Conservation (phyloP, 257 asterid genomes). For the Marsdenia floribunda region DNA sequence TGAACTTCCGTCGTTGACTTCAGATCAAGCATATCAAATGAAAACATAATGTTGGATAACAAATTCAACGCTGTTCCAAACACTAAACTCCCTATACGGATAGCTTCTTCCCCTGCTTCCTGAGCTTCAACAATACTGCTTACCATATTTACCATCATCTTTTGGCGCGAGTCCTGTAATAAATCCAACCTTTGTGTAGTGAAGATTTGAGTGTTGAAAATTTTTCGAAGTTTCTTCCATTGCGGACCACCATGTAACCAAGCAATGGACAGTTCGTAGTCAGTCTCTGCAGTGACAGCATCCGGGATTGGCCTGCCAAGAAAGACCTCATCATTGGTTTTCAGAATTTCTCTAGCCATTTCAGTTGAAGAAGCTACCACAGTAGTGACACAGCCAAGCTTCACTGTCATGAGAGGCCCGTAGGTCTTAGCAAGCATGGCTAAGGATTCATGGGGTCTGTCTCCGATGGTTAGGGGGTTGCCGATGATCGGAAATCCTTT, state of each 20-base stretch:
- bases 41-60: slow-evolving; percentile 28
- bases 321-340: slow-evolving; percentile 23
- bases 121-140: slow-evolving; percentile 12
- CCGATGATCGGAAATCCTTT: slow-evolving; percentile 30
- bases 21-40: slow-evolving; percentile 27
- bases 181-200: slow-evolving; percentile 21
- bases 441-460: slow-evolving; percentile 26
- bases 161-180: slow-evolving; percentile 14
- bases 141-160: slow-evolving; percentile 19
- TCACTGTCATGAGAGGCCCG: slow-evolving; percentile 31
- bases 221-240: slow-evolving; percentile 26
- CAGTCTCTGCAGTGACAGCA: slow-evolving; percentile 24
- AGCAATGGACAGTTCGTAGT: slow-evolving; percentile 20
- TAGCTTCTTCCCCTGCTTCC: too few species aligned
- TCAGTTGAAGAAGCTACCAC: slow-evolving; percentile 27
- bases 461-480: slow-evolving; percentile 24
- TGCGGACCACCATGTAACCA: slow-evolving; percentile 23
- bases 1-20: slow-evolving; percentile 4
- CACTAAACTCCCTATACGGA: slow-evolving; percentile 18
- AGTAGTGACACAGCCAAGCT: slow-evolving; percentile 21
- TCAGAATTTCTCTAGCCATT: slow-evolving; percentile 27
- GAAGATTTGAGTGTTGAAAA: slow-evolving; percentile 24
- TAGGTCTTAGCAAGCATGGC: slow-evolving; percentile 22
- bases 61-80: slow-evolving; percentile 26
- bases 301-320: slow-evolving; percentile 28